Percentiles rank a stretch among this genome's conserved stretches.
Conservation (phyloP, 2,329 filamentous ascomycete species). For the Dactylella cylindrospora region DNA sequence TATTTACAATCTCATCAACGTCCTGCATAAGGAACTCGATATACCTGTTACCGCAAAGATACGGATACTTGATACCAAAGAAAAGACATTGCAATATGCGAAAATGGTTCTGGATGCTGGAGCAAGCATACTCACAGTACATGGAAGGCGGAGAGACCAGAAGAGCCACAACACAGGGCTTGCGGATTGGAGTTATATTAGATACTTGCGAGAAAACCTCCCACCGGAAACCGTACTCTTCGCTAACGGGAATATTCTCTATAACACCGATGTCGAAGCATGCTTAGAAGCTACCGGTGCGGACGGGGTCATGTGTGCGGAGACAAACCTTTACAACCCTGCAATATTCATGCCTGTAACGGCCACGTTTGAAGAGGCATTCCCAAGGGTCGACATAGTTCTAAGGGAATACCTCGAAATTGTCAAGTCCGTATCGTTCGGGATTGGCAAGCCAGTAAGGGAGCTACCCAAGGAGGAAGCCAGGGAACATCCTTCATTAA, state of each 20-base stretch:
- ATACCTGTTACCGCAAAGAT: constrained; percentile 95
- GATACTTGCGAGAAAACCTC: constrained; percentile 77
- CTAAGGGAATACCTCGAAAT: constrained; percentile 88
- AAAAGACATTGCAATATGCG: constrained; percentile 85
- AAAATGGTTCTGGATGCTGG: constrained; percentile 82
- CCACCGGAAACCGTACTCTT: constrained; percentile 89
- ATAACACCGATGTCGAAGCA: constrained; percentile 71
- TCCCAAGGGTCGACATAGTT: constrained; percentile 85
- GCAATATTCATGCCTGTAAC: constrained; percentile 76
- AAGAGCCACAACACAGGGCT: constrained; percentile 94
- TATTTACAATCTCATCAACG: constrained; percentile 79
- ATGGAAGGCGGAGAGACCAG: constrained; percentile 83
- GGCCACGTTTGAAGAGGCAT: constrained; percentile 71
- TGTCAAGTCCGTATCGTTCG: constrained; percentile 55
- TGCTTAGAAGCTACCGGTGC: constrained; percentile 83
- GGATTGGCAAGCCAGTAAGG: constrained; percentile 7
- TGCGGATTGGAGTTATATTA: constrained; percentile 86
- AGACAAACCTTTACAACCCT: constrained; percentile 91
- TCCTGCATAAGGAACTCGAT: constrained; percentile 72
- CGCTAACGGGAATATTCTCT: constrained; percentile 91
- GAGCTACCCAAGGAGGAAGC: constrained; percentile 50
- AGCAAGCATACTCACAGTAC: constrained; percentile 89
- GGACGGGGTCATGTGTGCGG: constrained; percentile 93
- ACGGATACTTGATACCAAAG: constrained; percentile 79
- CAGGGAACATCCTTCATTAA: constrained; percentile 63